Evolutionary conservation across 352 stramenopile species (phyloP).

Genomic region (Globisporangium okanoganense): DNA sequence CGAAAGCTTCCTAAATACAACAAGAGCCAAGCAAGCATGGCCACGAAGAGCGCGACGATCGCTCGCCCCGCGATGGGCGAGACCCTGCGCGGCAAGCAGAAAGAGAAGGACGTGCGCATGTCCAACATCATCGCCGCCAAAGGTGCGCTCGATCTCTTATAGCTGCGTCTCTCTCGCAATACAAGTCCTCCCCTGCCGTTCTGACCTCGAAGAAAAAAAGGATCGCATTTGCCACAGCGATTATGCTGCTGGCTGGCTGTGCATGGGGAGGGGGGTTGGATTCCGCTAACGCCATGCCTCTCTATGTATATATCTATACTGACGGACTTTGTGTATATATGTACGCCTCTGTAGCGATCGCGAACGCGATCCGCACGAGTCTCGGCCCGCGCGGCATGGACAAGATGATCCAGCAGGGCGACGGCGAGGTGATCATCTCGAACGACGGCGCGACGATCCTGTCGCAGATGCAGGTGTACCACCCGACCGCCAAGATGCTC

Average conservation of each 20-base stretch:
- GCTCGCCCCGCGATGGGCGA: conserved; percentile 56
- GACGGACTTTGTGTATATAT: not conserved
- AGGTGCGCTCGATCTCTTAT: conserved; percentile 38
- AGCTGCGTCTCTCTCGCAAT: not conserved
- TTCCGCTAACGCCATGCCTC: too few relatives aligned
- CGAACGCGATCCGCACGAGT: conserved; percentile 97
- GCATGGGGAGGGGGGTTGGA: too few relatives aligned
- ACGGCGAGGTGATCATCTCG: conserved; percentile 99
- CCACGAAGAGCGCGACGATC: conserved; percentile 48
- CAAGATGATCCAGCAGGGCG: conserved; percentile 98
- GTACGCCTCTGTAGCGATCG: conserved; percentile 79
- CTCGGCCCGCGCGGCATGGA: conserved; percentile 98
- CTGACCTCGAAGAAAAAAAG: conserved; percentile 2
- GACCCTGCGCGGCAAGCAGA: conserved; percentile 87
- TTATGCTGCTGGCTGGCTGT: not conserved
- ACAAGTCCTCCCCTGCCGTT: not conserved
- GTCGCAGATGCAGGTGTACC: conserved; percentile 97
- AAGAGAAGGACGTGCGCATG: conserved; percentile 98
- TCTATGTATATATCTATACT: too few relatives aligned
- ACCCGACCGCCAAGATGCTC: conserved; percentile 99
- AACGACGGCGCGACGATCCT: conserved; percentile 99
- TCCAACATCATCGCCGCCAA: conserved; percentile 99
- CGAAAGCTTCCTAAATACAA: not conserved
- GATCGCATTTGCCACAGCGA: not conserved
- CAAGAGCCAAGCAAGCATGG: conserved; percentile 9